Percentiles rank a stretch among this genome's conserved stretches.
Conservation (phyloP, 1,284 basidiomycete genomes). For the Irpex sp. region DNA sequence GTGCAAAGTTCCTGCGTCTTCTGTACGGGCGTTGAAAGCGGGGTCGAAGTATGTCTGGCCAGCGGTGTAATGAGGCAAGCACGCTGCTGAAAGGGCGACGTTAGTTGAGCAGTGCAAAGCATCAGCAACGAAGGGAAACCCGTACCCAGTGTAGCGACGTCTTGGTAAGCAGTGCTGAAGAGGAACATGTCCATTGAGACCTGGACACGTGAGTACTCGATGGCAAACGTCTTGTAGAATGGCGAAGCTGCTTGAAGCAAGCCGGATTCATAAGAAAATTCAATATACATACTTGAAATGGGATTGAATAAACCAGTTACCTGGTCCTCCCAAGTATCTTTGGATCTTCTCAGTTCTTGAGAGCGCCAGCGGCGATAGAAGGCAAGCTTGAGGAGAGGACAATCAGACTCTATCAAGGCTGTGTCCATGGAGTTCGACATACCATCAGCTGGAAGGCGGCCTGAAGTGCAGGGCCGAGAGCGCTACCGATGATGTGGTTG, state of each 20-base stretch:
- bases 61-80: constrained; percentile 96
- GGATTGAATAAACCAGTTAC: constrained; percentile 42
- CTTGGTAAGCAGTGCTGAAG: constrained; percentile 93
- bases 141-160: constrained; percentile 91
- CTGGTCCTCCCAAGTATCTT: constrained; percentile 95
- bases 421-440: constrained; percentile 25
- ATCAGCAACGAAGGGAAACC: neutral
- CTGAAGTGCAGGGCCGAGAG: constrained; percentile 95
- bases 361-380: constrained; percentile 88
- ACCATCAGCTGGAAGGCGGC: constrained; percentile 97
- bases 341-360: constrained; percentile 97
- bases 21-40: constrained; percentile 95
- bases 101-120: neutral
- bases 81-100: constrained; percentile 64
- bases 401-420: neutral
- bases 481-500: constrained; percentile 91
- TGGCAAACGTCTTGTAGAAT: constrained; percentile 99
- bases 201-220: constrained; percentile 97
- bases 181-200: constrained; percentile 99
- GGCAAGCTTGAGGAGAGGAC: constrained; percentile 92
- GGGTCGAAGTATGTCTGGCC: constrained; percentile 99
- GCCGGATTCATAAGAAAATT: constrained; percentile 74
- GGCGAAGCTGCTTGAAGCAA: constrained; percentile 90
- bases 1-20: constrained; percentile 98
- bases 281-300: neutral